Evolutionary conservation across 164 flowering plant genomes (phyloP).

Genomic region (Berberis vulgaris): DNA sequence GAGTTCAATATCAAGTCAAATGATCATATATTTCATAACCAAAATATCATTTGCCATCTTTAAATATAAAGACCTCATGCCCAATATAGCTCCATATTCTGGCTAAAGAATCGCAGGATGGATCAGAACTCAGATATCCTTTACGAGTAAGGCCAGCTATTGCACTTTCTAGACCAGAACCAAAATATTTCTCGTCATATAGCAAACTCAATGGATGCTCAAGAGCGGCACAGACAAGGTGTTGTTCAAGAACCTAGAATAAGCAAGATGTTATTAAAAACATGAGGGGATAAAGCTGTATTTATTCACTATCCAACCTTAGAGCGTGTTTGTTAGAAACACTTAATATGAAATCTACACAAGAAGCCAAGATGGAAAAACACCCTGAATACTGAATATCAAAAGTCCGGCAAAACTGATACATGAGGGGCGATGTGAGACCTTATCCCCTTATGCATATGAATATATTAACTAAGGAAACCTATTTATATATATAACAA

Average conservation of each 20-base stretch:
- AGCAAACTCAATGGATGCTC: constrained; percentile 71
- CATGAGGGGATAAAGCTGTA: not conserved
- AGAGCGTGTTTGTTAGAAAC: no score
- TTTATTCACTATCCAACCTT: not conserved
- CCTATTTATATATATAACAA: no score
- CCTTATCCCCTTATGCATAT: no score
- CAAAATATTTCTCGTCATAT: constrained; percentile 79
- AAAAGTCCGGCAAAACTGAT: no score
- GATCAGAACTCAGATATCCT: constrained; percentile 46
- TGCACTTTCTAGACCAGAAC: constrained; percentile 45
- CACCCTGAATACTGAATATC: no score
- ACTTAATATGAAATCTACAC: no score
- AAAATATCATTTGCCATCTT: not conserved
- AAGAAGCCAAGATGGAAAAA: no score
- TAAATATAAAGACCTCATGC: constrained; percentile 42
- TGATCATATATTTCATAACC: not conserved
- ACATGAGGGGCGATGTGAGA: no score
- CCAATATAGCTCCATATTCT: constrained; percentile 84
- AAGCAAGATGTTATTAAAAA: constrained; percentile 1
- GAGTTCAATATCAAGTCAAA: not conserved
- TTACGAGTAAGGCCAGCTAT: constrained; percentile 38
- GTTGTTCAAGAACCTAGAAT: constrained; percentile 79
- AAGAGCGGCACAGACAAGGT: constrained; percentile 72
- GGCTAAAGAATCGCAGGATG: constrained; percentile 36
- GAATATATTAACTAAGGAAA: no score